Evolutionary conservation across 2,329 filamentous ascomycete genomes (phyloP).

Genomic region (Aspergillus fischeri): DNA sequence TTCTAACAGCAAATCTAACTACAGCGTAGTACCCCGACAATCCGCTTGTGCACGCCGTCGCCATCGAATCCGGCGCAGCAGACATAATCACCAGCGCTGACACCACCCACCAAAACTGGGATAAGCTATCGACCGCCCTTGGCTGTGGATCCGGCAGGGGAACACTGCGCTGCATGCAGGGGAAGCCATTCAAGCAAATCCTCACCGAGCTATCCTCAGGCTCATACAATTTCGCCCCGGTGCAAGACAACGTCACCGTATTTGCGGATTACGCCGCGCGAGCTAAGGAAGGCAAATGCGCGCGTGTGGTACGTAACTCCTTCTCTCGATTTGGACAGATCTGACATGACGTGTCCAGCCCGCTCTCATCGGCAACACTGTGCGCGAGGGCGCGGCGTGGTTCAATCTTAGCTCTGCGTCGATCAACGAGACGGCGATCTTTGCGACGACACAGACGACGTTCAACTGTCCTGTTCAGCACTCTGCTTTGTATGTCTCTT

Average conservation of each 20-base stretch:
- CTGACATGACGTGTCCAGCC: background rate
- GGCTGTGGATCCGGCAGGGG: constrained; percentile 1
- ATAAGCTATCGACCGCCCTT: constrained; percentile 3
- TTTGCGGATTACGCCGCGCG: constrained; percentile 7
- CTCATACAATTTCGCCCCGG: constrained; percentile 4
- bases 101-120: constrained; percentile 1
- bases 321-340: background rate
- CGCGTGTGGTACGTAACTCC: constrained; percentile 1
- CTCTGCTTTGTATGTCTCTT: background rate
- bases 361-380: constrained; percentile 5
- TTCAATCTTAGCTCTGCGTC: background rate
- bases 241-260: constrained; percentile 3
- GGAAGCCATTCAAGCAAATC: constrained; percentile 2
- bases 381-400: background rate
- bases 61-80: constrained; percentile 10
- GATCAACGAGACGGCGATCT: constrained; percentile 2
- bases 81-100: background rate
- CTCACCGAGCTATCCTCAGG: background rate
- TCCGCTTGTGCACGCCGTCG: constrained; percentile 4
- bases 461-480: background rate
- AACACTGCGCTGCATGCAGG: constrained; percentile 5
- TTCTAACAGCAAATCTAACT: background rate
- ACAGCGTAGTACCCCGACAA: constrained; percentile 3
- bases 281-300: constrained; percentile 2
- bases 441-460: background rate